Evolutionary conservation across 2,329 filamentous ascomycete species (phyloP), one percentile per base, ranked within the genome.

Genomic region (Myriosclerotinia duriaeana): DNA sequence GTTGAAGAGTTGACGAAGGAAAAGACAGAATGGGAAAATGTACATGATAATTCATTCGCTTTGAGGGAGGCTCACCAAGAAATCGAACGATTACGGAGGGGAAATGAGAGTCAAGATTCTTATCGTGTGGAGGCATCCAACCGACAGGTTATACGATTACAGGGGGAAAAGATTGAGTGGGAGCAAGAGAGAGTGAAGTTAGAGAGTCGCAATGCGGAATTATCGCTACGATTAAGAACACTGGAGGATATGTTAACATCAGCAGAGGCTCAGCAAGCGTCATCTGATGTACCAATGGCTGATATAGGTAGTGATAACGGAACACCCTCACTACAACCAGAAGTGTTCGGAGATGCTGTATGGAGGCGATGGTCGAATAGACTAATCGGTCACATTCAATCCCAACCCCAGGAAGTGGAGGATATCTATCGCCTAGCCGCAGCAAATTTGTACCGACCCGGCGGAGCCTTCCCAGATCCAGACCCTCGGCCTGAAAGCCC

Each of bases 331-430:
- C n/a, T 30, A 61, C 20, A 14, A 50, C 5, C 30, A 26, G n/a
- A 38, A 34, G 15, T 38, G 3, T 44, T 61, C 17, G 58, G 58
- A 50, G 58, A 61, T 5, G 44, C 44, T 50, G 14, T 40, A 11
- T 66, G 64, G 64, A 61, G 40, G 8, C 44, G 60, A 2, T 66
- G 64, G 64, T 40, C 64, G 2, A 17, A 53, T 17, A 66, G 42
- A 9, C 17, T 66, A 34, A 50, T 42, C 20, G n/a, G 38, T 34
- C 56, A 61, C 30, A 61, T 66, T 26, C 40, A 34, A 17, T n/a
- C n/a, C 6, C 36, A 61, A 12, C 55, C 64, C 26, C 20, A 22
- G 17, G 64, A 60, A 36, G 55, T 66, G 11, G 36, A 54, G 14
- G 64, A 26, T 34, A 38, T 66, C 20, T 66, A 61, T 26, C 3